Evolutionary conservation across 208 protist genomes (phyloP).

Genomic region (Trypanosoma mega): DNA sequence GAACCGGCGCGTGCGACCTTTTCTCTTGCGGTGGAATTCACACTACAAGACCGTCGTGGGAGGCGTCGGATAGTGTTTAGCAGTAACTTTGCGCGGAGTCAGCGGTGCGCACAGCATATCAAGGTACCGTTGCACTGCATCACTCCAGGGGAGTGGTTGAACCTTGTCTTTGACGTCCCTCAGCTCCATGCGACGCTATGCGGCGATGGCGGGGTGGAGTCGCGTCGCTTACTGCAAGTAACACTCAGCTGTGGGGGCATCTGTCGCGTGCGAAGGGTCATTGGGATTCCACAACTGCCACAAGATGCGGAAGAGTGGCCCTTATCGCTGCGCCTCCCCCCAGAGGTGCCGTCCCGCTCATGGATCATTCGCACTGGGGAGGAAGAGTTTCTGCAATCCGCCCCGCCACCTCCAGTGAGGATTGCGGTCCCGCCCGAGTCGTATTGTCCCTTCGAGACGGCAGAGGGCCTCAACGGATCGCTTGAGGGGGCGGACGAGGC

Average conservation of each 20-base stretch:
- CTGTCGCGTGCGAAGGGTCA: constrained; percentile 55
- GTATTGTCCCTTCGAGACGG: neutral
- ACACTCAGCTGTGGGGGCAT: constrained; percentile 27
- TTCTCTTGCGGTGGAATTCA: constrained; percentile 27
- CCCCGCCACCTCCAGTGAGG: neutral
- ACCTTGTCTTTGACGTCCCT: constrained; percentile 63
- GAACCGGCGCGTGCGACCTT: constrained; percentile 16
- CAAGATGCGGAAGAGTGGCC: constrained; percentile 20
- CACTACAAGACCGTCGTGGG: constrained; percentile 29
- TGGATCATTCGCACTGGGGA: constrained; percentile 26
- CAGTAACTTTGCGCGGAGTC: constrained; percentile 27
- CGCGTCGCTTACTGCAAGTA: constrained; percentile 30
- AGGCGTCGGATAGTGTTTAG: constrained; percentile 47
- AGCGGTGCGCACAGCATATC: constrained; percentile 54
- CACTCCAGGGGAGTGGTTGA: constrained; percentile 51
- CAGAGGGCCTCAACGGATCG: no score
- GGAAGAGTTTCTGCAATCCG: constrained; percentile 22
- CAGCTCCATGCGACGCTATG: constrained; percentile 33
- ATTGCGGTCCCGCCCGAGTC: neutral
- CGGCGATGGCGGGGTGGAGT: constrained; percentile 18
- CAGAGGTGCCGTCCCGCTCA: constrained; percentile 30
- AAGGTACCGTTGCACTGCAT: constrained; percentile 59
- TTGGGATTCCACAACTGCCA: constrained; percentile 50
- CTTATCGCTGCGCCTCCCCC: constrained; percentile 33
- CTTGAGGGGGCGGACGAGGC: no score